phyloP scores from a whole-genome alignment of 495 filamentous ascomycete genomes.

The Patellaria atrata region DNA sequence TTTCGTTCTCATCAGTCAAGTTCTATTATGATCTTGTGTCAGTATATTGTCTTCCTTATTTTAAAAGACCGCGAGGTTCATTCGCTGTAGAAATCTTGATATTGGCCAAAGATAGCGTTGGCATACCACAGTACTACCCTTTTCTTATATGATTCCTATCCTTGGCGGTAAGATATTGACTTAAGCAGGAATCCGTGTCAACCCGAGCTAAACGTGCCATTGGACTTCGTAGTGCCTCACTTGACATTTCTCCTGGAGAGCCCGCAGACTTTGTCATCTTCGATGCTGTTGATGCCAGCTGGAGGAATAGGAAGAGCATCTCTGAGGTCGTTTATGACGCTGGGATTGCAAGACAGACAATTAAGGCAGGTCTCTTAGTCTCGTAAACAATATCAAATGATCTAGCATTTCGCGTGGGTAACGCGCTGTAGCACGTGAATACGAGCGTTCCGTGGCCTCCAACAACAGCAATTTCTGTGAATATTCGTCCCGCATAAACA shows the following conservation, averaged over 20 bases:
- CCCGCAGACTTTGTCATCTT: constrained; percentile 25
- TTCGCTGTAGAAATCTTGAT: too few relatives aligned
- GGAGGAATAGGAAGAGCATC: constrained; percentile 23
- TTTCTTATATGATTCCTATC: not conserved
- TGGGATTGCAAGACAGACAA: constrained; percentile 11
- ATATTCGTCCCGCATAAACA: too few relatives aligned
- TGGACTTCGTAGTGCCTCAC: constrained; percentile 19
- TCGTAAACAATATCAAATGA: too few relatives aligned
- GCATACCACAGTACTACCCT: too few relatives aligned
- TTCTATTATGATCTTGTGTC: too few relatives aligned
- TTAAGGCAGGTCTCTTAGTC: too few relatives aligned
- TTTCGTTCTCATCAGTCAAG: too few relatives aligned
- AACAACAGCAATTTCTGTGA: too few relatives aligned
- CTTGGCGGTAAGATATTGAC: not conserved
- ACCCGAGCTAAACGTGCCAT: constrained; percentile 39
- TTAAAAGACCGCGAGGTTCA: not conserved
- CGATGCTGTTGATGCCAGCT: constrained; percentile 15
- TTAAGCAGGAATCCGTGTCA: constrained; percentile 35
- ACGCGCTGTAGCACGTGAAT: too few relatives aligned
- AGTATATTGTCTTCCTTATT: constrained; percentile 4
- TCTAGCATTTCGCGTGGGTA: too few relatives aligned
- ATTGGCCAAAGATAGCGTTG: too few relatives aligned
- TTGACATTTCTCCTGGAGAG: constrained; percentile 14
- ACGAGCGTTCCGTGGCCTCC: too few relatives aligned
- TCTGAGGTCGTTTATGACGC: constrained; percentile 23